Evolutionary conservation across 495 filamentous ascomycete species (phyloP).

Genomic region (Penicillium arizonense): DNA sequence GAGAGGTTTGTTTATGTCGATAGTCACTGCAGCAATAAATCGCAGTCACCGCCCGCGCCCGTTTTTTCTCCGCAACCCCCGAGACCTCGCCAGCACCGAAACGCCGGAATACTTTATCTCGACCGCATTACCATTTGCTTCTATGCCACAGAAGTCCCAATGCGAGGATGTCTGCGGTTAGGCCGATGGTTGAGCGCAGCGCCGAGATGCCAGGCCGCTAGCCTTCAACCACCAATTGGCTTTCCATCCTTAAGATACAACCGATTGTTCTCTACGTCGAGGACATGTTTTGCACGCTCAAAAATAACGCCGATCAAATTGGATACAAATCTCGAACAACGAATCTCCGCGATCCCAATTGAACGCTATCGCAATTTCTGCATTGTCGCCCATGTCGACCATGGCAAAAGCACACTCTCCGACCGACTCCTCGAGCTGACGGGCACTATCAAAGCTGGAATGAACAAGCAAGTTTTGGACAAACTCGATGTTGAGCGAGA

Average conservation of each 20-base stretch:
- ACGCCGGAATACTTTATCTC: neutral
- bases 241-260: conserved; percentile 16
- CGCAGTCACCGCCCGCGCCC: conserved; percentile 25
- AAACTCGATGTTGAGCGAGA: conserved; percentile 96
- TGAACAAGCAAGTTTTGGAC: conserved; percentile 93
- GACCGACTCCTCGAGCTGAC: conserved; percentile 93
- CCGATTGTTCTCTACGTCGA: conserved; percentile 43
- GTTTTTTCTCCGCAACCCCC: conserved; percentile 30
- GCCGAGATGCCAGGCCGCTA: conserved; percentile 37
- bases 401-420: conserved; percentile 93
- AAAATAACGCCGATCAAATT: conserved; percentile 20
- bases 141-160: conserved; percentile 44
- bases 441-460: conserved; percentile 83
- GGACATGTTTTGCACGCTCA: conserved; percentile 33
- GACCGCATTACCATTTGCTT: conserved; percentile 12
- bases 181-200: conserved; percentile 51
- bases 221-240: conserved; percentile 32
- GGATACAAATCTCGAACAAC: conserved; percentile 63
- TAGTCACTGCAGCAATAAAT: conserved; percentile 10
- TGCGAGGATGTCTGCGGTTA: conserved; percentile 58
- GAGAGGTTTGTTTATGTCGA: conserved; percentile 37
- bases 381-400: conserved; percentile 98
- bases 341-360: conserved; percentile 86
- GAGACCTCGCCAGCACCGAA: neutral
- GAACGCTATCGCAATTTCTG: conserved; percentile 94